These are phyloP conservation scores for Hypoxylon sp. DNA, from an alignment of 2,329 filamentous ascomycete genomes.

Conservation along the genomic window DNA sequence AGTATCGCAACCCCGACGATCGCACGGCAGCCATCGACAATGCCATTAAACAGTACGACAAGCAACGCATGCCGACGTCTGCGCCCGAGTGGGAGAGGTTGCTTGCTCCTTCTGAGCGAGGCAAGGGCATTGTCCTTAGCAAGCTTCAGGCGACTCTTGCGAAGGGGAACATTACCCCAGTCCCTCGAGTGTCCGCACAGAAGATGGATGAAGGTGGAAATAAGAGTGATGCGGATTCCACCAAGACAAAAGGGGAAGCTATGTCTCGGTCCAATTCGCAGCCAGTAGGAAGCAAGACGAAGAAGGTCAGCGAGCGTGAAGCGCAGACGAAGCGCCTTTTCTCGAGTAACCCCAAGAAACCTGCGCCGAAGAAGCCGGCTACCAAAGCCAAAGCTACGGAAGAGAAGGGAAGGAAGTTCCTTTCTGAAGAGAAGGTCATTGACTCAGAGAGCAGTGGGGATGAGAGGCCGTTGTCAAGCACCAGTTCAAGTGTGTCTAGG, in stretches of 20 bases:
- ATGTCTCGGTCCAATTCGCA: constrained; percentile 66
- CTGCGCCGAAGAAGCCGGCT: constrained; percentile 58
- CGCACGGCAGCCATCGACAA: constrained; percentile 72
- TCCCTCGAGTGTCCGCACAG: constrained; percentile 64
- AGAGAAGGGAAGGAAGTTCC: constrained; percentile 59
- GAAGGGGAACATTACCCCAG: constrained; percentile 61
- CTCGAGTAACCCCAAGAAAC: constrained; percentile 57
- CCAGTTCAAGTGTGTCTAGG: constrained; percentile 48
- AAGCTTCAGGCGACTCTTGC: constrained; percentile 71
- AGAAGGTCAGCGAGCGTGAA: constrained; percentile 67
- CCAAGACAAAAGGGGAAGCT: constrained; percentile 56
- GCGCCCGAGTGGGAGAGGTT: constrained; percentile 73
- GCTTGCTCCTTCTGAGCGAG: constrained; percentile 68
- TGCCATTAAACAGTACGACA: constrained; percentile 70
- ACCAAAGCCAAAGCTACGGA: constrained; percentile 58
- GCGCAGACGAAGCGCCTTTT: constrained; percentile 69
- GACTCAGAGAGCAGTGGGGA: constrained; percentile 69
- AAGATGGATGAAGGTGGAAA: constrained; percentile 62
- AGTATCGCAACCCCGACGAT: constrained; percentile 66
- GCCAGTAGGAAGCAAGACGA: constrained; percentile 64
- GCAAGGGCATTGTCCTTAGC: constrained; percentile 71
- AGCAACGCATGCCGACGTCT: constrained; percentile 65
- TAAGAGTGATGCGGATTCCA: constrained; percentile 56
- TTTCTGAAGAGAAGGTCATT: constrained; percentile 68
- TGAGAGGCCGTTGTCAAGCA: constrained; percentile 59